These are phyloP conservation scores for Lasiodiplodia gonubiensis DNA, from an alignment of 2,329 filamentous ascomycete genomes.

Conservation along the genomic window DNA sequence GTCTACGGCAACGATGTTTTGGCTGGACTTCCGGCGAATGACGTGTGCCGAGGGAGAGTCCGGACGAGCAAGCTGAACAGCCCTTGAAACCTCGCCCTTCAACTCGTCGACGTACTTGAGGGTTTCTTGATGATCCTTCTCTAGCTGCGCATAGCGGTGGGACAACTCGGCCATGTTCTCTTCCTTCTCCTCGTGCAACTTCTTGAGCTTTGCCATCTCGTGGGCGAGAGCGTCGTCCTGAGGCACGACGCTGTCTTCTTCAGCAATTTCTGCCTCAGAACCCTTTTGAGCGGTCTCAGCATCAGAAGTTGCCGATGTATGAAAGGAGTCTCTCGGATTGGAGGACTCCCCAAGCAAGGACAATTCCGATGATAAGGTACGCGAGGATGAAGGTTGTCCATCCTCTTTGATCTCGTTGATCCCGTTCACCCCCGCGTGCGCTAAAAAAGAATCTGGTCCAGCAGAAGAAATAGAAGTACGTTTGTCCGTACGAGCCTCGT, in stretches of 20 bases:
- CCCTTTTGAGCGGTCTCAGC: constrained; percentile 53
- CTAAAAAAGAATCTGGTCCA: constrained; percentile 83
- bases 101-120: constrained; percentile 88
- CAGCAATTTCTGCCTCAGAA: constrained; percentile 34
- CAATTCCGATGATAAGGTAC: constrained; percentile 91
- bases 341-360: constrained; percentile 81
- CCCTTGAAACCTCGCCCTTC: constrained; percentile 82
- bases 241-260: constrained; percentile 30
- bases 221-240: constrained; percentile 51
- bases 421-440: constrained; percentile 72
- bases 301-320: constrained; percentile 61
- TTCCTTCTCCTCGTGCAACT: constrained; percentile 77
- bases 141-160: constrained; percentile 80
- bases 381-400: constrained; percentile 77
- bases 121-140: constrained; percentile 79
- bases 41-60: constrained; percentile 72
- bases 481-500: constrained; percentile 66
- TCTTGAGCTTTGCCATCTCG: constrained; percentile 75
- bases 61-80: constrained; percentile 66
- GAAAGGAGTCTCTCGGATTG: constrained; percentile 50
- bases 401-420: constrained; percentile 62
- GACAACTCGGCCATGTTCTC: constrained; percentile 73
- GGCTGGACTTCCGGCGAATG: constrained; percentile 90
- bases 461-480: constrained; percentile 55
- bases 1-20: constrained; percentile 85